These are phyloP conservation scores for Penicillium griseofulvum DNA, from an alignment of 2,329 filamentous ascomycete genomes.

Conservation along the genomic window DNA sequence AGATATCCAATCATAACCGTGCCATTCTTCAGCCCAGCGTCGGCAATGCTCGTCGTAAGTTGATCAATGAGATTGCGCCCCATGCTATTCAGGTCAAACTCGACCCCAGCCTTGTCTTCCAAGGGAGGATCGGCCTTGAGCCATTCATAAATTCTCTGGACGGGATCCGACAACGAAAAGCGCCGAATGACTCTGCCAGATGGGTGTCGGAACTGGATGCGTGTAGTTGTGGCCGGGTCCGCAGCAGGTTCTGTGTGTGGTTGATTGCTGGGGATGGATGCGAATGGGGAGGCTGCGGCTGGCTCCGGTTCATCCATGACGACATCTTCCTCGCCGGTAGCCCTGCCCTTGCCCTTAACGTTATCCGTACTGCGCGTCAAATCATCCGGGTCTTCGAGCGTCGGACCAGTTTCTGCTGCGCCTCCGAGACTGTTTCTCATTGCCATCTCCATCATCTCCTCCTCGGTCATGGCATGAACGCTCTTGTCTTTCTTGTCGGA, in stretches of 20 bases:
- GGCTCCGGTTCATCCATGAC: slow-evolving; percentile 40
- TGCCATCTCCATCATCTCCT: slow-evolving; percentile 95
- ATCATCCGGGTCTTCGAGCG: slow-evolving; percentile 78
- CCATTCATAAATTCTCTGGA: slow-evolving; percentile 90
- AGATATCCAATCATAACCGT: slow-evolving; percentile 94
- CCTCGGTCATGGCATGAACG: slow-evolving; percentile 87
- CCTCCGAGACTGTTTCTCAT: slow-evolving; percentile 77
- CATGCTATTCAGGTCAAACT: slow-evolving; percentile 87
- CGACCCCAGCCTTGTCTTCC: slow-evolving; percentile 71
- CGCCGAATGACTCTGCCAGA: slow-evolving; percentile 80
- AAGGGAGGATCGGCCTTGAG: slow-evolving; percentile 78
- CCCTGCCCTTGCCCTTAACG: slow-evolving; percentile 52
- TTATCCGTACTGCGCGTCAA: slow-evolving; percentile 67
- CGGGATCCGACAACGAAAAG: slow-evolving; percentile 73
- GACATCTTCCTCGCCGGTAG: slow-evolving; percentile 36
- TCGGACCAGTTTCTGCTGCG: slow-evolving; percentile 48
- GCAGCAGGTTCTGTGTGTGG: slow-evolving; percentile 76
- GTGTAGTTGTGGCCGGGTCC: slow-evolving; percentile 69
- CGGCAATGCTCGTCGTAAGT: slow-evolving; percentile 71
- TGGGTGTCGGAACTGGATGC: slow-evolving; percentile 89
- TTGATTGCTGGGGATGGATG: slow-evolving; percentile 66
- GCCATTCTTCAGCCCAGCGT: slow-evolving; percentile 83
- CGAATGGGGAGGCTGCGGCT: slow-evolving; percentile 54
- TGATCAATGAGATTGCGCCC: slow-evolving; percentile 78
- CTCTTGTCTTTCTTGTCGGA: slow-evolving; percentile 69